Base-by-base conservation (phyloP, 177 flowering plant genomes). In the Telopea speciosissima region DNA sequence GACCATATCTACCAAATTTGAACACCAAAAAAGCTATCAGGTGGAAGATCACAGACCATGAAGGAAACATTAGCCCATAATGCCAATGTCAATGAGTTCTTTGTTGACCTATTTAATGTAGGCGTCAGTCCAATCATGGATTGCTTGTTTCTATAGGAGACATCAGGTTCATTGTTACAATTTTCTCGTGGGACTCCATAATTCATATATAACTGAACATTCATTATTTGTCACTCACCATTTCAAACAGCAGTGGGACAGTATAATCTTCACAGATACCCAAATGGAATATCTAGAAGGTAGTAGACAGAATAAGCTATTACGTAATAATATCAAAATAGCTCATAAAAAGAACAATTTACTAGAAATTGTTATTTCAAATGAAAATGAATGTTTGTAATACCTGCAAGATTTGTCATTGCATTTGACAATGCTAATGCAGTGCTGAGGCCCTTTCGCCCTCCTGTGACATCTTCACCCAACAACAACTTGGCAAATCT, bases 381-480 rank as follows among this genome's bases (percentile, higher is more conserved):
- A 63, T 21, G 66, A 28, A 33, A 72, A 4, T 54, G 54, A 49
- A 67, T 21, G 22, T 24, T 25, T 54, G 17, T 24, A 9, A n/a
- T 70, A 92, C 98, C 93, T 69, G 90, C 92, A 76, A 95, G 93
- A 78, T 80, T 88, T 44, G 90, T 83, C 75, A 95, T 88, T 45
- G 91, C 92, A 81, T 89, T 91, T 67, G 99, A 92, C 73, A 95
- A 76, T 62, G 99, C 96, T 62, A 88, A 73, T 8, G 99, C 96
- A 68, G 96, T 73, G 78, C 78, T 66, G 19, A 82, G 68, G 36
- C 97, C 97, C 63, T 84, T 81, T 68, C 79, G 14, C 22, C 99
- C 99, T 65, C 99, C 99, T 0, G 93, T 86, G 23, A 84, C 42
- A 83, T 95, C 99, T 72, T 92, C 99, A 19, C 97, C 99, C 71